Percentiles rank a stretch among this genome's conserved stretches.
phyloP scores from a whole-genome alignment of 1,284 basidiomycete species.

The Leccinum fallax region DNA sequence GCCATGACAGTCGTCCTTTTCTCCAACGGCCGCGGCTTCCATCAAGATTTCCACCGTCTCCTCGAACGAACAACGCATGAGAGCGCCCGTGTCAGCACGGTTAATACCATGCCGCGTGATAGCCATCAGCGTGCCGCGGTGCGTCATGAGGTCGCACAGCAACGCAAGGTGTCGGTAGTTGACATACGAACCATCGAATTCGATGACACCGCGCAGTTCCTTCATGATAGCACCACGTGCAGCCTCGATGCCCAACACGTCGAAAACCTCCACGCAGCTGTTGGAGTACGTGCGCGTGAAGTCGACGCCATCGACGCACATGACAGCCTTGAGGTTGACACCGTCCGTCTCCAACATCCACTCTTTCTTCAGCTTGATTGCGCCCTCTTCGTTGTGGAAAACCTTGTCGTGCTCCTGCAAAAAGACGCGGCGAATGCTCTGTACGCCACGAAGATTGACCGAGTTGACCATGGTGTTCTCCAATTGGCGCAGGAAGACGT shows the following conservation, averaged over 20 bases:
- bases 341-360: constrained; percentile 99
- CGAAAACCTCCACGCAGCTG: constrained; percentile 95
- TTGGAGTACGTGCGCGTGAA: constrained; percentile 93
- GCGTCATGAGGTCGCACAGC: constrained; percentile 98
- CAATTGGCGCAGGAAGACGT: constrained; percentile 94
- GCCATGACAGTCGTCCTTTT: constrained; percentile 97
- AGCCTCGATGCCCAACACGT: constrained; percentile 98
- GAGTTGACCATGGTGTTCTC: constrained; percentile 97
- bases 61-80: constrained; percentile 99
- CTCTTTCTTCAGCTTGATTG: constrained; percentile 73
- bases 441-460: constrained; percentile 94
- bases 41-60: constrained; percentile 99
- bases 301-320: constrained; percentile 96
- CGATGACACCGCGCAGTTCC: constrained; percentile 93
- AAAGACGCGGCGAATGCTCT: constrained; percentile 92
- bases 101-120: constrained; percentile 99
- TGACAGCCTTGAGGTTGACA: constrained; percentile 91
- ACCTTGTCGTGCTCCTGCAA: constrained; percentile 88
- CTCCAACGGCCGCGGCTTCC: constrained; percentile 97
- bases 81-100: constrained; percentile 93
- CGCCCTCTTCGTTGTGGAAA: constrained; percentile 64
- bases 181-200: constrained; percentile 99
- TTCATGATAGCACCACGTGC: constrained; percentile 92
- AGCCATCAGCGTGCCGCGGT: constrained; percentile 94
- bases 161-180: constrained; percentile 97